Evolutionary conservation across 257 asterid species (phyloP).

Genomic region (Penstemon davidsonii): DNA sequence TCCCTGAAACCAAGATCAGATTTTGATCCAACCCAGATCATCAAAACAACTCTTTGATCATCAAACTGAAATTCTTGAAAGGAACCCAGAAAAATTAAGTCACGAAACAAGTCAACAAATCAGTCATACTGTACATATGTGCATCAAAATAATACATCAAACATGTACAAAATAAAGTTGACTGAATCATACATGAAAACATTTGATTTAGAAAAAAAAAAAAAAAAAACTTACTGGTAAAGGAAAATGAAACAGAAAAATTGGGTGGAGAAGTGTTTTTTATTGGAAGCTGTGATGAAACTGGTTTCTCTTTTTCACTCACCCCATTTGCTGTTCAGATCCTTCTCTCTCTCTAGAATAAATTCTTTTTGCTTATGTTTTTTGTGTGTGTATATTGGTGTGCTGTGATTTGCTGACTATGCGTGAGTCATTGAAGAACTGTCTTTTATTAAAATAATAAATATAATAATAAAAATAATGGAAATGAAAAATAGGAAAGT

Average conservation of each 20-base stretch:
- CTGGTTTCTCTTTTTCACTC: no score
- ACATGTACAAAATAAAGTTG: not conserved
- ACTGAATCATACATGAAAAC: no score
- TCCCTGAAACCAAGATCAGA: not conserved
- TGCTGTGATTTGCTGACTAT: not conserved
- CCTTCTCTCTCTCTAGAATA: not conserved
- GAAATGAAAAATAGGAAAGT: not conserved
- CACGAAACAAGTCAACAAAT: no score
- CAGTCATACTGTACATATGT: no score
- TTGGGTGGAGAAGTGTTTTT: no score
- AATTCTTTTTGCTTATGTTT: not conserved
- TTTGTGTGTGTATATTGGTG: not conserved
- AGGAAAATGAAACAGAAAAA: no score
- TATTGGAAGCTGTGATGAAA: no score
- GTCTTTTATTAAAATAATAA: not conserved
- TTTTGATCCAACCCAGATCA: not conserved
- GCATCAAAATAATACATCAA: not conserved
- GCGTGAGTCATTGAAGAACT: not conserved
- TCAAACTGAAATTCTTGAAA: not conserved
- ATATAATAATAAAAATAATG: not conserved
- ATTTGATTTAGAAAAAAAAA: no score
- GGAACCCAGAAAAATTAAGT: no score
- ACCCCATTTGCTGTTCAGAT: slow-evolving; percentile 1
- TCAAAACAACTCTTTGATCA: not conserved
- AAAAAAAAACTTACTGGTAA: no score